Evolutionary conservation across 2,329 filamentous ascomycete species (phyloP).

Genomic region (Cladorrhinum sp.): DNA sequence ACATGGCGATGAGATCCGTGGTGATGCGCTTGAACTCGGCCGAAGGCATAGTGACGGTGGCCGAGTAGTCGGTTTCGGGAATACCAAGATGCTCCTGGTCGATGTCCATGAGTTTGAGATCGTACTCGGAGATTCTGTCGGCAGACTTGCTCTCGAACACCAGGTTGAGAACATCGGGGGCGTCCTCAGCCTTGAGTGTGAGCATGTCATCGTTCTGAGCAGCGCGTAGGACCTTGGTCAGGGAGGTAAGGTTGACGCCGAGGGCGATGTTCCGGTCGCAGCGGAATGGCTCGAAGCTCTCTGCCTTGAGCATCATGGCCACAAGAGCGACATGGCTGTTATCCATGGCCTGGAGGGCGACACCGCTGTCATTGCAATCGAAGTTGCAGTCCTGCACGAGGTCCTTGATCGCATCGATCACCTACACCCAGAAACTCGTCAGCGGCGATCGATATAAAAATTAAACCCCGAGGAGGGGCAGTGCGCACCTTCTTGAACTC

Average conservation of each 20-base stretch:
- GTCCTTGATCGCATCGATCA: slow-evolving; percentile 98
- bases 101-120: slow-evolving; percentile 99
- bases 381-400: slow-evolving; percentile 99
- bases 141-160: slow-evolving; percentile 87
- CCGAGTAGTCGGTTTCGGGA: slow-evolving; percentile 96
- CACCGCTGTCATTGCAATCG: slow-evolving; percentile 99
- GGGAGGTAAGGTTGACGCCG: slow-evolving; percentile 91
- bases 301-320: slow-evolving; percentile 96
- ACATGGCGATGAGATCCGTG: slow-evolving; percentile 85
- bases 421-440: slow-evolving; percentile 48
- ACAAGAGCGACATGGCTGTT: slow-evolving; percentile 99
- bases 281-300: slow-evolving; percentile 90
- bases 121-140: slow-evolving; percentile 96
- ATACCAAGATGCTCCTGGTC: slow-evolving; percentile 99
- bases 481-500: slow-evolving; percentile 87
- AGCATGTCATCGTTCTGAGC: slow-evolving; percentile 92
- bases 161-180: slow-evolving; percentile 91
- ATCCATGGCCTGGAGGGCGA: slow-evolving; percentile 99
- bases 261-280: slow-evolving; percentile 99
- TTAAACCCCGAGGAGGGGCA: neutral
- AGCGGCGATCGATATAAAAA: neutral
- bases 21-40: slow-evolving; percentile 93
- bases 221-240: slow-evolving; percentile 95
- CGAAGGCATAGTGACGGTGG: slow-evolving; percentile 84
- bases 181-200: slow-evolving; percentile 95